phyloP scores from a whole-genome alignment of 768 basidiomycete species.

The Suillus lakei region DNA sequence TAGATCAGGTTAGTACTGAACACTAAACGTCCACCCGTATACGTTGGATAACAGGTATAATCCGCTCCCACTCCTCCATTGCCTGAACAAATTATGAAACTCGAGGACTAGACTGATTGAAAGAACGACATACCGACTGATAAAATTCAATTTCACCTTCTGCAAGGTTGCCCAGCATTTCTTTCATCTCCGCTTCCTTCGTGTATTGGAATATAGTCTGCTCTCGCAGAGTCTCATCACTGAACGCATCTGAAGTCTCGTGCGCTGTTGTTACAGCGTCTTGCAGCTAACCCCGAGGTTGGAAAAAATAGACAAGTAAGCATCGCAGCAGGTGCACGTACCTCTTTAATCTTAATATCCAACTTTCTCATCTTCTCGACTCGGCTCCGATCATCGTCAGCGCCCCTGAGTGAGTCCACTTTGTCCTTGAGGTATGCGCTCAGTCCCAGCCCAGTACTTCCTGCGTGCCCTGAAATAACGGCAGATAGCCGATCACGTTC shows the following conservation, averaged over 20 bases:
- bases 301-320: neutral
- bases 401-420: conserved; percentile 89
- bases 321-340: conserved; percentile 31
- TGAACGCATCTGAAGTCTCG: conserved; percentile 96
- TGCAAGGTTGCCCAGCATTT: conserved; percentile 85
- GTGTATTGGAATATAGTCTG: conserved; percentile 88
- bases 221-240: conserved; percentile 91
- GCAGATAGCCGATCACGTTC: conserved; percentile 94
- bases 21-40: conserved; percentile 89
- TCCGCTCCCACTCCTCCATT: conserved; percentile 97
- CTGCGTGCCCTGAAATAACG: conserved; percentile 87
- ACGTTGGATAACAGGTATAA: conserved; percentile 91
- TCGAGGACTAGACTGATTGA: conserved; percentile 9
- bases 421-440: conserved; percentile 91
- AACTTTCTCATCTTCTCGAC: conserved; percentile 94
- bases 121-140: conserved; percentile 62
- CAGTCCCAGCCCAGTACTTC: conserved; percentile 81
- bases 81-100: conserved; percentile 49
- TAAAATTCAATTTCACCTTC: conserved; percentile 97
- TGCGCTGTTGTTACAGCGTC: conserved; percentile 95
- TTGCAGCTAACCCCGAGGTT: conserved; percentile 66
- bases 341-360: conserved; percentile 96
- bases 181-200: conserved; percentile 97
- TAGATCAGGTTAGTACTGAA: conserved; percentile 17
- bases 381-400: conserved; percentile 90